These are phyloP conservation scores for Boletus sp. DNA, from an alignment of 768 basidiomycete species.

Conservation along the genomic window DNA sequence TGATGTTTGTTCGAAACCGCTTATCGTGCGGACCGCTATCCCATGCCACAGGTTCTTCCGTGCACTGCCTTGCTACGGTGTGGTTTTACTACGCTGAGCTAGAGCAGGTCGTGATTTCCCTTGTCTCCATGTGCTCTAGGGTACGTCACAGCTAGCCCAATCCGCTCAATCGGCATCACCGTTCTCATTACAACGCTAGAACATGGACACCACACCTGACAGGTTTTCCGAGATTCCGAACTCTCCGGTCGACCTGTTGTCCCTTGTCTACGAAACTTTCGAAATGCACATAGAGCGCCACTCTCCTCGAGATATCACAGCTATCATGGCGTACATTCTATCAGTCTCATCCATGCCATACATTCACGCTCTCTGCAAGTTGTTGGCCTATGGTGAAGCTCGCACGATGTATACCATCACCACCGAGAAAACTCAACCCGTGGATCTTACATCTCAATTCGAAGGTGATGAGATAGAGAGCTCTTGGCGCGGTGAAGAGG, in stretches of 20 bases:
- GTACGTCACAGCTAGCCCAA: slow-evolving; percentile 38
- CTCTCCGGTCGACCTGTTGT: slow-evolving; percentile 51
- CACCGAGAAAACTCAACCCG: slow-evolving; percentile 11
- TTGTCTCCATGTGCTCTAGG: slow-evolving; percentile 57
- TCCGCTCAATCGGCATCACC: background rate
- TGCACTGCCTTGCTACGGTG: slow-evolving; percentile 37
- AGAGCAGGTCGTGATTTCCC: slow-evolving; percentile 48
- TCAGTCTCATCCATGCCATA: slow-evolving; percentile 63
- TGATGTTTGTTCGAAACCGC: slow-evolving; percentile 48
- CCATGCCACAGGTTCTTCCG: slow-evolving; percentile 15
- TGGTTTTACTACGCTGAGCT: slow-evolving; percentile 52
- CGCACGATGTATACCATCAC: slow-evolving; percentile 28
- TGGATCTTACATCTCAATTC: slow-evolving; percentile 18
- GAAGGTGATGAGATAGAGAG: slow-evolving; percentile 37
- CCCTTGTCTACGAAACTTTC: slow-evolving; percentile 59
- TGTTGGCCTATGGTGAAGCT: slow-evolving; percentile 50
- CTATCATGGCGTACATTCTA: slow-evolving; percentile 67
- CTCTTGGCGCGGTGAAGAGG: slow-evolving; percentile 40
- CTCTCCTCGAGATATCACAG: slow-evolving; percentile 47
- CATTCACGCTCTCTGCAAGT: slow-evolving; percentile 53
- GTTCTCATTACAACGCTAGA: slow-evolving; percentile 21
- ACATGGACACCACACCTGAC: slow-evolving; percentile 32
- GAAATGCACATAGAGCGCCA: slow-evolving; percentile 51
- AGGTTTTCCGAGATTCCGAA: slow-evolving; percentile 45
- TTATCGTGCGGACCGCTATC: slow-evolving; percentile 43